Percentiles rank a stretch among this genome's conserved stretches.
Conservation (phyloP, 805 yeast genomes). For the Metschnikowia santaceciliae region DNA sequence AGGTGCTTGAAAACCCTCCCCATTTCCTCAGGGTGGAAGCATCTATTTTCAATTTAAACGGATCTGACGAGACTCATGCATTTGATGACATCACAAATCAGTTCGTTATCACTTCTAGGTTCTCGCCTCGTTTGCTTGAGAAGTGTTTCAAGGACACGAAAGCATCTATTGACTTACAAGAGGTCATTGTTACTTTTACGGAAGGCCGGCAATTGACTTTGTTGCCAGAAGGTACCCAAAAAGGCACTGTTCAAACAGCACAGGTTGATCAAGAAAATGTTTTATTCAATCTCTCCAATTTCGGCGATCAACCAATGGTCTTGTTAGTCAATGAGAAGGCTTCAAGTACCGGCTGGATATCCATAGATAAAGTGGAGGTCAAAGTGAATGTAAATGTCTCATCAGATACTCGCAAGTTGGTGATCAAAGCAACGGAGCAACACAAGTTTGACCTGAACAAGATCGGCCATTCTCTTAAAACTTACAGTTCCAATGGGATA, state of each 20-base stretch:
- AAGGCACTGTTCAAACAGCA: constrained; percentile 2
- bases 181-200: neutral
- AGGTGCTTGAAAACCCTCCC: neutral
- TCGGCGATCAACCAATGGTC: constrained; percentile 8
- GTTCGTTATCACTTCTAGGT: neutral
- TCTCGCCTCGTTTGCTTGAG: neutral
- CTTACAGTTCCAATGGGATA: neutral
- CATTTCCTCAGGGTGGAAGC: constrained; percentile 13
- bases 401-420: neutral
- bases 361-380: constrained; percentile 16
- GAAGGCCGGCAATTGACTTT: neutral
- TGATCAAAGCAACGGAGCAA: constrained; percentile 3
- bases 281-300: constrained; percentile 4
- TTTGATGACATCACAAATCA: constrained; percentile 21
- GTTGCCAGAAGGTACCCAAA: constrained; percentile 5
- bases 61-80: constrained; percentile 12
- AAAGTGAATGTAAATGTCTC: constrained; percentile 9
- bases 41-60: constrained; percentile 15
- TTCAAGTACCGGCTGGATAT: constrained; percentile 22
- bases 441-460: neutral
- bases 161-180: neutral
- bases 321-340: constrained; percentile 22
- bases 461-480: constrained; percentile 4
- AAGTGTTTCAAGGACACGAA: neutral
- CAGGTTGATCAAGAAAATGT: neutral